Evolutionary conservation across 495 filamentous ascomycete species (phyloP).

Genomic region (Haplographium delicatum): DNA sequence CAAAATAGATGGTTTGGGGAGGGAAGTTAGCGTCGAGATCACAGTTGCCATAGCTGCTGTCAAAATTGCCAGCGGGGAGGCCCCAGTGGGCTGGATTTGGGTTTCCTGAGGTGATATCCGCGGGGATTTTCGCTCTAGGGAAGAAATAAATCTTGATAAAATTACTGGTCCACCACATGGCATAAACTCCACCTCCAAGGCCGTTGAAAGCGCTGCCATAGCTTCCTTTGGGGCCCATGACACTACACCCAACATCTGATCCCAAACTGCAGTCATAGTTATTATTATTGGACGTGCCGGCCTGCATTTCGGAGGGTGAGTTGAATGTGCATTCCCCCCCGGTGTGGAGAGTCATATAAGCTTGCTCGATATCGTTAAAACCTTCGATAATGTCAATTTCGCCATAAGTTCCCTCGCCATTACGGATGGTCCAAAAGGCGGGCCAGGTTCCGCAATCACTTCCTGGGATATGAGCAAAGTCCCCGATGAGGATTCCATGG

Average conservation of each 20-base stretch:
- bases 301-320: slow-evolving; percentile 28
- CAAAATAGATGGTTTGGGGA: slow-evolving; percentile 62
- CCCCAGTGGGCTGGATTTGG: slow-evolving; percentile 52
- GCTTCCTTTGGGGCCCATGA: slow-evolving; percentile 36
- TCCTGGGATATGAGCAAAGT: slow-evolving; percentile 70
- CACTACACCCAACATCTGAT: slow-evolving; percentile 43
- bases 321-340: slow-evolving; percentile 50
- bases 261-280: slow-evolving; percentile 42
- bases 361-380: slow-evolving; percentile 58
- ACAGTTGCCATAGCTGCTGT: slow-evolving; percentile 46
- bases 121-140: slow-evolving; percentile 34
- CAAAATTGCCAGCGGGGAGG: slow-evolving; percentile 58
- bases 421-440: slow-evolving; percentile 12
- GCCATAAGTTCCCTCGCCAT: slow-evolving; percentile 59
- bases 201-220: slow-evolving; percentile 73
- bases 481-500: slow-evolving; percentile 63
- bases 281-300: neutral
- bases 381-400: slow-evolving; percentile 92
- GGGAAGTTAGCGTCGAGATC: slow-evolving; percentile 60
- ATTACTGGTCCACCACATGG: slow-evolving; percentile 63
- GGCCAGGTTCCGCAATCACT: slow-evolving; percentile 57
- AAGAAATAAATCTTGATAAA: slow-evolving; percentile 53
- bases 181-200: slow-evolving; percentile 70
- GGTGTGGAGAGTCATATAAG: slow-evolving; percentile 73
- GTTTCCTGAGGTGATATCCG: slow-evolving; percentile 46